phyloP scores from a whole-genome alignment of 495 filamentous ascomycete genomes.

The Neurospora sp. region DNA sequence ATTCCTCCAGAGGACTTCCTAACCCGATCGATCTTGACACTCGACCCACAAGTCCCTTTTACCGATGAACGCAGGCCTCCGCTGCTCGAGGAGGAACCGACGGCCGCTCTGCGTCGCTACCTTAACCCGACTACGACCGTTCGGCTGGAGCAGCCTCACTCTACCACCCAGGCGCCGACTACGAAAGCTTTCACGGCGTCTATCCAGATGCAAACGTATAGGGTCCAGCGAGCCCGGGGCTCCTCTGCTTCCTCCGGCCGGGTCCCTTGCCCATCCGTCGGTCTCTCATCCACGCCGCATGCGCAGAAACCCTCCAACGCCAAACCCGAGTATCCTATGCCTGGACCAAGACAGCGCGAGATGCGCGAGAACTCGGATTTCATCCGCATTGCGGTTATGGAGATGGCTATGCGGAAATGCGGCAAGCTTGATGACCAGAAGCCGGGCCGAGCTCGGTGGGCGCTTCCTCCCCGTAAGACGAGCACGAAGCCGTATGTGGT shows the following conservation, averaged over 20 bases:
- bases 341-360: conserved; percentile 66
- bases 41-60: conserved; percentile 61
- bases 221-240: conserved; percentile 36
- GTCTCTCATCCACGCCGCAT: conserved; percentile 33
- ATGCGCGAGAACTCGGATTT: conserved; percentile 91
- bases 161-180: conserved; percentile 18
- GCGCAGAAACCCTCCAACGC: conserved; percentile 18
- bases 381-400: conserved; percentile 84
- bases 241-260: conserved; percentile 28
- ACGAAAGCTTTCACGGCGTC: conserved; percentile 52
- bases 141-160: conserved; percentile 48
- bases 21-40: conserved; percentile 71
- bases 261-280: conserved; percentile 18
- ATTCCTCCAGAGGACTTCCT: conserved; percentile 83
- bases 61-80: conserved; percentile 83
- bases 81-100: conserved; percentile 63
- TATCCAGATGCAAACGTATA: conserved; percentile 83
- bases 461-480: conserved; percentile 73
- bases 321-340: conserved; percentile 27
- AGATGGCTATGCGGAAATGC: conserved; percentile 91
- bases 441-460: conserved; percentile 73
- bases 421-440: conserved; percentile 82
- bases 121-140: conserved; percentile 71
- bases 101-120: conserved; percentile 81
- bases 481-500: conserved; percentile 42